phyloP scores from a whole-genome alignment of 2,329 filamentous ascomycete genomes.

The Tetracladium maxilliforme region DNA sequence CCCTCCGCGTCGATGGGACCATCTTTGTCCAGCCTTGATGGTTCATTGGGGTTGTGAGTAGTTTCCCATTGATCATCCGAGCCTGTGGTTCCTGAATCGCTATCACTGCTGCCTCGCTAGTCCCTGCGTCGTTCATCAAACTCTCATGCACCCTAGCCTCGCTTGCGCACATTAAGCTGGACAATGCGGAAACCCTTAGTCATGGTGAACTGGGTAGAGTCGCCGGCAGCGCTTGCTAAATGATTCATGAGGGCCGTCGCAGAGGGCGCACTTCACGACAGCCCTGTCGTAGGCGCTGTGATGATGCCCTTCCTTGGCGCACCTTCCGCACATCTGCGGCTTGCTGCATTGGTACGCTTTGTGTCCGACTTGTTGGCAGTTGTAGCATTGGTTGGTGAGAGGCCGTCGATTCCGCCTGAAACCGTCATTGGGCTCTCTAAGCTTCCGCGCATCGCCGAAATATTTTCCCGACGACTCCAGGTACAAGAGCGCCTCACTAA shows the following conservation, averaged over 20 bases:
- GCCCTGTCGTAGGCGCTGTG: slow-evolving; percentile 6
- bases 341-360: slow-evolving; percentile 14
- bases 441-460: slow-evolving; percentile 86
- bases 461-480: slow-evolving; percentile 87
- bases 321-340: slow-evolving; percentile 6
- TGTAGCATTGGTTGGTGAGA: slow-evolving; percentile 16
- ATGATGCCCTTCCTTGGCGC: slow-evolving; percentile 7
- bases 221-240: slow-evolving; percentile 9
- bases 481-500: slow-evolving; percentile 95
- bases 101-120: slow-evolving; percentile 3
- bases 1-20: slow-evolving; percentile 3
- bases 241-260: slow-evolving; percentile 5
- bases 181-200: slow-evolving; percentile 5
- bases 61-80: slow-evolving; percentile 1
- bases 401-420: slow-evolving; percentile 81
- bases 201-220: slow-evolving; percentile 7
- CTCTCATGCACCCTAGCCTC: slow-evolving; percentile 4
- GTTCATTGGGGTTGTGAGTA: slow-evolving; percentile 3
- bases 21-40: slow-evolving; percentile 5
- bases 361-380: slow-evolving; percentile 13
- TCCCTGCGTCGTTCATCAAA: slow-evolving; percentile 5
- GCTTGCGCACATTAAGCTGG: slow-evolving; percentile 4
- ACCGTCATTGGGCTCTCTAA: slow-evolving; percentile 93
- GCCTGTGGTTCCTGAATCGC: slow-evolving; percentile 4
- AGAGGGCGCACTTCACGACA: slow-evolving; percentile 8